Percentiles rank a stretch among this genome's conserved stretches.
Conservation (phyloP, 2,329 filamentous ascomycete species). For the Ceratocystiopsis brevicomis region DNA sequence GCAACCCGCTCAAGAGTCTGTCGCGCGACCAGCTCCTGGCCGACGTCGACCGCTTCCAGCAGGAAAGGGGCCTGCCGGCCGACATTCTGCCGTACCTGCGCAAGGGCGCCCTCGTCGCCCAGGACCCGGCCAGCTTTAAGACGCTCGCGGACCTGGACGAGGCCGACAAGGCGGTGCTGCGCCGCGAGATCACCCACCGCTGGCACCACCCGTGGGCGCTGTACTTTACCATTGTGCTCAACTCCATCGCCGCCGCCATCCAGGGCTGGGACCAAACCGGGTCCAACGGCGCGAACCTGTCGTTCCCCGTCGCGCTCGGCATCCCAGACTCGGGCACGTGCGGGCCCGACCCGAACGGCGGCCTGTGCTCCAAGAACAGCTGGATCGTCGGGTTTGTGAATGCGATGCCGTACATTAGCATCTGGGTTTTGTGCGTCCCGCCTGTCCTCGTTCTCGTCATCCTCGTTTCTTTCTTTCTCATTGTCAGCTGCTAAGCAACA, state of each 20-base stretch:
- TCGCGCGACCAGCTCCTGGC: constrained; percentile 7
- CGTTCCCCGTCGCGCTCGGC: constrained; percentile 35
- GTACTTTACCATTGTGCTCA: constrained; percentile 47
- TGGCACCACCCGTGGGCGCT: constrained; percentile 45
- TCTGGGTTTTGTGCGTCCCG: constrained; percentile 17
- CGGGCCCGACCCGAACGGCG: constrained; percentile 17
- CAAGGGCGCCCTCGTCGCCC: constrained; percentile 56
- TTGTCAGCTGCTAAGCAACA: background rate
- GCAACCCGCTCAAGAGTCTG: constrained; percentile 8
- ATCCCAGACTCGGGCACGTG: constrained; percentile 20
- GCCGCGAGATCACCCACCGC: constrained; percentile 35
- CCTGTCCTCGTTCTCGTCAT: too few relatives aligned
- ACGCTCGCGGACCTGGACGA: constrained; percentile 21
- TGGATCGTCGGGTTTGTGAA: constrained; percentile 47
- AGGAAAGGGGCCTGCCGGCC: constrained; percentile 33
- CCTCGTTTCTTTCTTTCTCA: background rate
- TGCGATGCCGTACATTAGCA: constrained; percentile 24
- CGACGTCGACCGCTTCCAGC: constrained; percentile 6
- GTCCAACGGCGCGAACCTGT: constrained; percentile 42
- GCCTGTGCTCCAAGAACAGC: constrained; percentile 25
- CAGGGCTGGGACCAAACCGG: constrained; percentile 50
- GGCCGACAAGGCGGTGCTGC: constrained; percentile 33
- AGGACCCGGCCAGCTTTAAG: constrained; percentile 45
- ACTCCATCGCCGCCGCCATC: constrained; percentile 51
- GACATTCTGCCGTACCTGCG: constrained; percentile 35